Base-by-base conservation (phyloP, 192 early-diverging fungal genomes). In the Chytriomyces sp. region DNA sequence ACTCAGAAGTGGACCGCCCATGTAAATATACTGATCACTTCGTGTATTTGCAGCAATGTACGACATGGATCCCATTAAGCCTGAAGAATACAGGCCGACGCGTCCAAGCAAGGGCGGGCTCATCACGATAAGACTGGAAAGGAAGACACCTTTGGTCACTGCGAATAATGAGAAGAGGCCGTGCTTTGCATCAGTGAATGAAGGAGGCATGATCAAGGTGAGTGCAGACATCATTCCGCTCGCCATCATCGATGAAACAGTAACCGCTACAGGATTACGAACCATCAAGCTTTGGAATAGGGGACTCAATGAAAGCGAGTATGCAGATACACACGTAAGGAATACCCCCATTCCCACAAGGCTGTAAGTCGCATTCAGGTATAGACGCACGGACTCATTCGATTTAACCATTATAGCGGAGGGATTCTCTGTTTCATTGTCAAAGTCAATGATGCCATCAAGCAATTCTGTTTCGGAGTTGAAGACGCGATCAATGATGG, bases 401-500 rank as follows among this genome's bases (percentile, higher is more conserved):
- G 26, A 25, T 26, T 39, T n/a, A 22, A 64, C 7, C 14, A 44
- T 10, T n/a, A 44, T 26, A 12, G 40, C 5, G 30, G 62, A n/a
- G 4, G 7, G 39, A 25, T 39, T 6, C 14, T 39, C 37, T 10
- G 44, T 22, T 22, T 49, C 44, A 49, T 49, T 22, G 44, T 49
- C 44, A 12, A 12, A 49, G 14, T 49, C 44, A 22, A 22, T 49
- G 12, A 19, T 22, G 0, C 44, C 44, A 2, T 49, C 44, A 22
- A 49, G 44, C 12, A 49, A 22, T 49, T 49, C 44, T 1, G 44
- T 49, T 49, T 49, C 26, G 14, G 14, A 5, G 62, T 64, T 64
- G 40, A 22, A 64, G 62, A 64, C n/a, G n/a, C 34, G 62, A 44
- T 64, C 62, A 30, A 64, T 44, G 2, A 7, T 40, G 25, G 7